phyloP scores from a whole-genome alignment of 139 green algal species.

The Chlorella sp. region DNA sequence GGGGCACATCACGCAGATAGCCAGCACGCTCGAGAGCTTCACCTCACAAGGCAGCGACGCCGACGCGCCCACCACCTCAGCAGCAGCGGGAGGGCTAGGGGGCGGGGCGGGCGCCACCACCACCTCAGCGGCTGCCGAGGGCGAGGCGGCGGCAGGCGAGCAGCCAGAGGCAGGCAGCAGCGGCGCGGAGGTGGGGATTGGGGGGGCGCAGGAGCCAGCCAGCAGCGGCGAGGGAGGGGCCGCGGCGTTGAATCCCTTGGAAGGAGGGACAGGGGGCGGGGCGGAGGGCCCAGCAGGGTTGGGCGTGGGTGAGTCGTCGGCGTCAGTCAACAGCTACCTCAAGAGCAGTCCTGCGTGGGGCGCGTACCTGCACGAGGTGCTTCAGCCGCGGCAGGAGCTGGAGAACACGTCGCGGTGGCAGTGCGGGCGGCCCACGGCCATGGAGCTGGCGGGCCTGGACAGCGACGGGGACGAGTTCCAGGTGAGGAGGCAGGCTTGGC shows the following conservation, averaged over 20 bases:
- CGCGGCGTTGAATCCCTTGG: too few species aligned
- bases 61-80: not conserved
- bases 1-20: conserved; percentile 76
- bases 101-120: not conserved
- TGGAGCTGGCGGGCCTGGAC: conserved; percentile 37
- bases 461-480: conserved; percentile 49
- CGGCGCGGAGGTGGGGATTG: not conserved
- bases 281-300: too few species aligned
- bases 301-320: too few species aligned
- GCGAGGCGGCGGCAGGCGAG: not conserved
- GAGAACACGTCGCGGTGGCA: conserved; percentile 56
- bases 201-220: not conserved
- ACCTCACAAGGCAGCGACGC: too few species aligned
- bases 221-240: not conserved
- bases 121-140: not conserved
- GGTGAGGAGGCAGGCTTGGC: conserved; percentile 34
- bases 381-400: conserved; percentile 35
- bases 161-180: not conserved
- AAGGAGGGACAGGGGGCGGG: too few species aligned
- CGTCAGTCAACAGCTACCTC: too few species aligned
- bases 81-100: not conserved
- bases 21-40: conserved; percentile 35
- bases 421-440: conserved; percentile 50
- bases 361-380: conserved; percentile 27
- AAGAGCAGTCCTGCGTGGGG: conserved; percentile 32